phyloP scores from a whole-genome alignment of 768 basidiomycete genomes.

The Lentinula sp. region DNA sequence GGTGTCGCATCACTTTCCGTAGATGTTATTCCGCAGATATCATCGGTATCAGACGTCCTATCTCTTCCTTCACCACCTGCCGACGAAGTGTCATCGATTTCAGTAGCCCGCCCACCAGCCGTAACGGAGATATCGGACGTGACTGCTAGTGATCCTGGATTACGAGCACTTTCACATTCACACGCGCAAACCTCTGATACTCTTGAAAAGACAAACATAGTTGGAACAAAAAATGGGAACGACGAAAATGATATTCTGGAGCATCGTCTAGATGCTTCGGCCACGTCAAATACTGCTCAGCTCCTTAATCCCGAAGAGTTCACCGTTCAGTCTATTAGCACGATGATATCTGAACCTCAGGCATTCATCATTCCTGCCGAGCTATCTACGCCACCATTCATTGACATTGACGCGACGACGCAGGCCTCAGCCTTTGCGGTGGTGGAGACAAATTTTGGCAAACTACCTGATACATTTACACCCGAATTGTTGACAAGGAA shows the following conservation, averaged over 20 bases:
- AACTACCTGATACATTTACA: not conserved
- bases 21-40: not conserved
- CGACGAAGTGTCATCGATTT: not conserved
- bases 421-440: not conserved
- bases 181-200: not conserved
- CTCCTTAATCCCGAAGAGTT: not conserved
- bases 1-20: not conserved
- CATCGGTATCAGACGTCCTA: too few species aligned
- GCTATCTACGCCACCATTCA: not conserved
- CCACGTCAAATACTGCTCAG: not conserved
- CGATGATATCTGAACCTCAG: not conserved
- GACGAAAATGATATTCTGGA: not conserved
- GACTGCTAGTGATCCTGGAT: not conserved
- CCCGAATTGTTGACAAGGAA: conserved; percentile 18
- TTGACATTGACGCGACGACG: not conserved
- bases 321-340: not conserved
- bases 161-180: not conserved
- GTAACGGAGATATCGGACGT: not conserved
- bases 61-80: not conserved
- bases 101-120: not conserved
- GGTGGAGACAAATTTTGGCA: not conserved
- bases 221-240: not conserved
- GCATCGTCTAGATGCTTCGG: not conserved
- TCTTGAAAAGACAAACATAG: not conserved
- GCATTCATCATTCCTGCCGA: too few species aligned